A percentile compares a stretch with the other conserved stretches of the same genome.
Evolutionary conservation across 176 grass and related monocot genomes (phyloP).

Genomic region (Pontederia crassipes): DNA sequence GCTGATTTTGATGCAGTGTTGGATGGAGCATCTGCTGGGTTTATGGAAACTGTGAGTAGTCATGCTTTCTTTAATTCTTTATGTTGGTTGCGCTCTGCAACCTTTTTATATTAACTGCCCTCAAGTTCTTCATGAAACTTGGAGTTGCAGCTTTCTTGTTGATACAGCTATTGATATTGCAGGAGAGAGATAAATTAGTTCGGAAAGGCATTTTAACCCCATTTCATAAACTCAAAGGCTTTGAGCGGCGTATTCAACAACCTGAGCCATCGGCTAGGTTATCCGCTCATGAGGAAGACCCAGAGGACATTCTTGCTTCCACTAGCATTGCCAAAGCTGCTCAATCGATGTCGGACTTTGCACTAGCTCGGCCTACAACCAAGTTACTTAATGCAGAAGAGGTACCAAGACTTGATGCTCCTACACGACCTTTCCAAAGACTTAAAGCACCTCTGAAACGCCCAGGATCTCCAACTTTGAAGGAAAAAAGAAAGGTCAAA

Average conservation of each 20-base stretch:
- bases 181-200: conserved; percentile 84
- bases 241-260: conserved; percentile 62
- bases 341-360: conserved; percentile 47
- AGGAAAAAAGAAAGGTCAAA: conserved; percentile 37
- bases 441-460: conserved; percentile 47
- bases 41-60: conserved; percentile 86
- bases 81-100: not conserved
- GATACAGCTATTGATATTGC: conserved; percentile 18
- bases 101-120: no score
- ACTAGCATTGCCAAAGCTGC: conserved; percentile 60
- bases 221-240: conserved; percentile 87
- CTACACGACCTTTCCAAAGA: conserved; percentile 75
- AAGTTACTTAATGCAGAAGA: conserved; percentile 70
- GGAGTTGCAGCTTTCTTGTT: not conserved
- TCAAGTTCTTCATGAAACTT: not conserved
- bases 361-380: conserved; percentile 46
- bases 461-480: conserved; percentile 29
- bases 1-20: conserved; percentile 62
- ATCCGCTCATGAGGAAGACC: conserved; percentile 15
- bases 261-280: conserved; percentile 25
- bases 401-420: conserved; percentile 66
- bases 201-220: conserved; percentile 85
- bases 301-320: conserved; percentile 32
- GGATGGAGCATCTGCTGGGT: conserved; percentile 62
- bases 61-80: not conserved